phyloP scores from a whole-genome alignment of 345 rosid species.

The Aegle marmelos region DNA sequence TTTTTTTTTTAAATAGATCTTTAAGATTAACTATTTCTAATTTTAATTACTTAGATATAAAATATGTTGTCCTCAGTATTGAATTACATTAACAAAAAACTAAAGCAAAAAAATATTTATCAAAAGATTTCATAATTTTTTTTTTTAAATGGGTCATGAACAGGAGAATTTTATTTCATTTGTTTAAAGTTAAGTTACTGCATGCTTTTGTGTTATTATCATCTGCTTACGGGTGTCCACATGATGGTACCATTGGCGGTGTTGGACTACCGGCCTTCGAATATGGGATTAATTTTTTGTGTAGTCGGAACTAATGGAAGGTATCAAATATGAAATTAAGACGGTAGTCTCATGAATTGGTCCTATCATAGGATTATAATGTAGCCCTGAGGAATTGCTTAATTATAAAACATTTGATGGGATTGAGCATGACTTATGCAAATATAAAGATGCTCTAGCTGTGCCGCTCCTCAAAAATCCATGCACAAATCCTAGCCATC shows the following conservation, averaged over 20 bases:
- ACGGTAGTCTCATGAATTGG: background rate
- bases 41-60: no score
- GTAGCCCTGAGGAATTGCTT: background rate
- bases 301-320: background rate
- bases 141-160: no score
- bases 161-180: no score
- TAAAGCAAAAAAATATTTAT: background rate
- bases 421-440: background rate
- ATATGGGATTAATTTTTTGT: background rate
- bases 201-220: background rate
- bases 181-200: background rate
- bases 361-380: background rate
- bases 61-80: background rate
- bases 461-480: no score
- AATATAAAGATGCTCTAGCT: background rate
- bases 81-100: background rate
- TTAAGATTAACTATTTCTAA: no score
- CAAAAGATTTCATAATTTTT: background rate
- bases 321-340: background rate
- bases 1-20: no score
- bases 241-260: background rate
- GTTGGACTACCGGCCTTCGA: background rate
- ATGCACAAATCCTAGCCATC: no score
- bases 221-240: background rate
- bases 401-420: background rate